Percentiles rank a stretch among this genome's conserved stretches.
phyloP scores from a whole-genome alignment of 106 monocot species.

The Platanthera zijinensis region DNA sequence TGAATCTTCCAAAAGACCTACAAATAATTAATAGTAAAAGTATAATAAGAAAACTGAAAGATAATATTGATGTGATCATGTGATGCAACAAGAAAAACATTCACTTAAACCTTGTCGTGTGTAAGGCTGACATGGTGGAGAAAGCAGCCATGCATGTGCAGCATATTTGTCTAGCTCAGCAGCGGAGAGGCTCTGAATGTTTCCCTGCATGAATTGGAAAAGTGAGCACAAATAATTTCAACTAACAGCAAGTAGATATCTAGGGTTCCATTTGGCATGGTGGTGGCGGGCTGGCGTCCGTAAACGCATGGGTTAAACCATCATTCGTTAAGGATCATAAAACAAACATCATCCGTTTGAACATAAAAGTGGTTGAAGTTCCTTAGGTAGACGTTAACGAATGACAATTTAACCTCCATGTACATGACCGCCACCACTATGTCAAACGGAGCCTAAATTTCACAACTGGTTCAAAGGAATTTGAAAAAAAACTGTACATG shows the following conservation, averaged over 20 bases:
- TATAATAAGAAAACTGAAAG: neutral
- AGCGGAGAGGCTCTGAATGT: constrained; percentile 76
- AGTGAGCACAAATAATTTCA: neutral
- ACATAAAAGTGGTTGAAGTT: no score
- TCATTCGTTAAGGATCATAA: no score
- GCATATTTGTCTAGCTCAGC: constrained; percentile 64
- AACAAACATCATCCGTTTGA: no score
- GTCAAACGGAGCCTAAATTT: neutral
- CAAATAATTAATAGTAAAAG: constrained; percentile 7
- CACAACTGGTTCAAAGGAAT: neutral
- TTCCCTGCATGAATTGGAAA: constrained; percentile 44
- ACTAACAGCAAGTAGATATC: neutral
- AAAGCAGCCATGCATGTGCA: constrained; percentile 91
- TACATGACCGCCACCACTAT: neutral
- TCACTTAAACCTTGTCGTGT: constrained; percentile 69
- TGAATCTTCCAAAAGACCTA: constrained; percentile 92
- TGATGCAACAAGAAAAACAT: neutral
- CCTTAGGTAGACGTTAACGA: no score
- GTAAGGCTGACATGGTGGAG: constrained; percentile 98
- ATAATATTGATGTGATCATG: neutral
- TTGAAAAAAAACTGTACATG: neutral
- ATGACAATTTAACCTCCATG: no score
- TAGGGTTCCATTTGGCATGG: no score
- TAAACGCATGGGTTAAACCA: no score
- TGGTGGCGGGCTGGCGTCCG: no score